Evolutionary conservation across 2,329 filamentous ascomycete species (phyloP), one percentile per base, ranked within the genome.

Genomic region (Epichloe coenophiala): DNA sequence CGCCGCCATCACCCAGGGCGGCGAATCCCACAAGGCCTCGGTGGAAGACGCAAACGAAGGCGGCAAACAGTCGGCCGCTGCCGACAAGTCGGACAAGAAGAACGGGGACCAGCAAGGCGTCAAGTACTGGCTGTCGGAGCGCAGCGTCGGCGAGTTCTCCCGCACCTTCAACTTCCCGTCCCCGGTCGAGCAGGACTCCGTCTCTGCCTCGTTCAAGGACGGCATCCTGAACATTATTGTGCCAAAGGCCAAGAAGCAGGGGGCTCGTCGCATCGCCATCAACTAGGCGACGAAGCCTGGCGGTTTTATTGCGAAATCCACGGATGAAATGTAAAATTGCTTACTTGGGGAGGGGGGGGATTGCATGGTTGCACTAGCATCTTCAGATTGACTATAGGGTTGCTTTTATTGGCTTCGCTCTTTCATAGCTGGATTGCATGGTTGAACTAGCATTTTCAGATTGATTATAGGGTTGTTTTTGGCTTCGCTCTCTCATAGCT

Each of bases 121-220:
- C 54, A 80, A 77, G 65, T 88, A 80, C 73, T 88, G 84, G 84
- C 68, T 79, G 52, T 70, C 71, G 47, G 80, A 84, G 68, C 77
- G 80, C 57, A 74, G 71, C 49, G 68, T 80, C 50, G 81, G 81
- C 60, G 73, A 80, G 56, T 86, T 86, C 68, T 72, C 75, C 19
- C 76, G 83, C 54, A 75, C 72, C 43, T 85, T 86, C 67, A 76
- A 68, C 61, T 85, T 86, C 71, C 79, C 81, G 0, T 65, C 67
- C 45, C 74, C 73, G 9, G 73, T 86, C 51, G 76, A 84, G 59
- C 73, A 76, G 56, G 75, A 78, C 15, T 65, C 60, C 3, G 82
- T 86, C 40, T 70, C 66, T 39, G 83, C 83, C 35, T 71, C 65
- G 46, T 73, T 86, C 57, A 75, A 77, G 65, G 75, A 84, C 54